These are phyloP conservation scores for Ascochyta clinopodiicola DNA, from an alignment of 2,329 filamentous ascomycete genomes.

Conservation along the genomic window DNA sequence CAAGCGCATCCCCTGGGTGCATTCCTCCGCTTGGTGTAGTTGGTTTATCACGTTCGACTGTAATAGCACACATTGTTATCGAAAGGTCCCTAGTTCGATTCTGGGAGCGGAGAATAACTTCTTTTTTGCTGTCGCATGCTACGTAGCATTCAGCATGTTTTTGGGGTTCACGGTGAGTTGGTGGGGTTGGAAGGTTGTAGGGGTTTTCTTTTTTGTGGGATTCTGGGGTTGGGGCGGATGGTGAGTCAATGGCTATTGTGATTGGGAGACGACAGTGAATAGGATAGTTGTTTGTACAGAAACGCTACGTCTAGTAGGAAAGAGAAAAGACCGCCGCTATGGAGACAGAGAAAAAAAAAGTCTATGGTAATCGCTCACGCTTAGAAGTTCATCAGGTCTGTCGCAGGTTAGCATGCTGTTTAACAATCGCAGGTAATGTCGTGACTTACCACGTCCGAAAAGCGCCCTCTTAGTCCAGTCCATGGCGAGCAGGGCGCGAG, in stretches of 20 bases:
- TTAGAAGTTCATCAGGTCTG: conserved; percentile 46
- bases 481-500: conserved; percentile 89
- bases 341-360: conserved; percentile 1
- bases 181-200: no score
- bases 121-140: not conserved
- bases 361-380: conserved; percentile 7
- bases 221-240: not conserved
- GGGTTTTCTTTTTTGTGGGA: not conserved
- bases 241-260: not conserved
- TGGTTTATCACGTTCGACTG: conserved; percentile 23
- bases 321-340: not conserved
- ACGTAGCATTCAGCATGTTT: not conserved
- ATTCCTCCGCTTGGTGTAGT: conserved; percentile 20
- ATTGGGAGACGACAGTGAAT: not conserved
- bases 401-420: not conserved
- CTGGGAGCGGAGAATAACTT: conserved; percentile 15
- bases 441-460: conserved; percentile 85
- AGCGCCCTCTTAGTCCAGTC: conserved; percentile 97
- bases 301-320: conserved; percentile 7
- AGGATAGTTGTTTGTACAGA: not conserved
- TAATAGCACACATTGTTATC: conserved; percentile 19
- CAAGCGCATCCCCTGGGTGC: conserved; percentile 9
- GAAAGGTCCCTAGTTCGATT: conserved; percentile 24
- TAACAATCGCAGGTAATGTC: no score
- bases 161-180: no score